Percentiles rank a stretch among this genome's conserved stretches.
phyloP scores from a whole-genome alignment of 805 yeast species.

The Wickerhamiella bombiphila region DNA sequence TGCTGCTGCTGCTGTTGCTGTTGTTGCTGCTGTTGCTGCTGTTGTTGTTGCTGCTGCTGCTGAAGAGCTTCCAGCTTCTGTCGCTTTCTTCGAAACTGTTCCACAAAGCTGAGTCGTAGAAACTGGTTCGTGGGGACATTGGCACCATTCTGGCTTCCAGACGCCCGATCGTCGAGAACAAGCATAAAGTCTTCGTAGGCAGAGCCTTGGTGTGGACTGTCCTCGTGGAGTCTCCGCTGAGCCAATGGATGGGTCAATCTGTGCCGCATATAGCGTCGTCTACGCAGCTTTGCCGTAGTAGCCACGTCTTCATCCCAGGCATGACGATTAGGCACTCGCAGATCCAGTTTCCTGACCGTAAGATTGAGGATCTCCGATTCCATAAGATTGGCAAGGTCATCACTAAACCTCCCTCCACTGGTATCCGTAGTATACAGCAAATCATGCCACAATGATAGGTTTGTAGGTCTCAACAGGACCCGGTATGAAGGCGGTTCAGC shows the following conservation, averaged over 20 bases:
- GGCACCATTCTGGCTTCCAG: not conserved
- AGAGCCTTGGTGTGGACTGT: constrained; percentile 56
- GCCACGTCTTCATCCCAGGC: constrained; percentile 27
- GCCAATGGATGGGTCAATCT: constrained; percentile 25
- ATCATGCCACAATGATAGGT: constrained; percentile 69
- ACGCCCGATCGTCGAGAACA: constrained; percentile 29
- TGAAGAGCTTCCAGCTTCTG: not conserved
- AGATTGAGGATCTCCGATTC: constrained; percentile 77
- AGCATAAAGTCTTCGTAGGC: constrained; percentile 88
- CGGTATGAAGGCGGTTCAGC: constrained; percentile 56
- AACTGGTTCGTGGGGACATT: constrained; percentile 43
- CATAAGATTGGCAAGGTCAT: constrained; percentile 60
- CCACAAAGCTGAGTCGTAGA: constrained; percentile 75
- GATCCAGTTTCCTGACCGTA: constrained; percentile 62
- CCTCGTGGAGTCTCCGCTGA: constrained; percentile 45
- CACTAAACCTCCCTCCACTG: constrained; percentile 51
- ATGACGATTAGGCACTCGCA: constrained; percentile 43
- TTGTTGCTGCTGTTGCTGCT: constrained; percentile 11
- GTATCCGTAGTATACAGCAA: constrained; percentile 73
- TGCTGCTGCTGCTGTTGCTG: constrained; percentile 18
- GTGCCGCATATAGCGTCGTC: constrained; percentile 8
- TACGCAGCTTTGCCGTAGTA: constrained; percentile 1
- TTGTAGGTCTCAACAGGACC: constrained; percentile 68
- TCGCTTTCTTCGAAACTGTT: constrained; percentile 55
- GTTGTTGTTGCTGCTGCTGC: constrained; percentile 2